A percentile compares a stretch with the other conserved stretches of the same genome.
phyloP scores from a whole-genome alignment of 2,329 filamentous ascomycete genomes.

The Hawksworthiomyces lignivorus region DNA sequence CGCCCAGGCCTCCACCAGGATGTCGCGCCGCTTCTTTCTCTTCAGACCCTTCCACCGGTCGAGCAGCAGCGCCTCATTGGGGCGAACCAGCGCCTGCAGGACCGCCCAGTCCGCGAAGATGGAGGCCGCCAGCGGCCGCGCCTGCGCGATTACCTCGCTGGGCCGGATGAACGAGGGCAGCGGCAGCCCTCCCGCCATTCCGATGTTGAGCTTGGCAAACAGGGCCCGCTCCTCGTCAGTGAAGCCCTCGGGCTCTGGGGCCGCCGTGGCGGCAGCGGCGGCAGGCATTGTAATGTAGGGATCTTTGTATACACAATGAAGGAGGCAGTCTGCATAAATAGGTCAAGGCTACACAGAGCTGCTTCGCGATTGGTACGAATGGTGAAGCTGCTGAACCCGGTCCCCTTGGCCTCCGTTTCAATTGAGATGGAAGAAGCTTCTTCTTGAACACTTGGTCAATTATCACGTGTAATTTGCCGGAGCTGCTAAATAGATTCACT shows the following conservation, averaged over 20 bases:
- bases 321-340: too few species aligned
- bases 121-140: slow-evolving; percentile 3
- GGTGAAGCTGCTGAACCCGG: too few species aligned
- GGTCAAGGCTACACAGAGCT: not conserved
- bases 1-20: slow-evolving; percentile 6
- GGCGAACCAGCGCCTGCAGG: not conserved
- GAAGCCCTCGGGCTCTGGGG: slow-evolving; percentile 11
- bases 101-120: slow-evolving; percentile 10
- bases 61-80: not conserved
- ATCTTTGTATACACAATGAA: too few species aligned
- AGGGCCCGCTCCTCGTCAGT: slow-evolving; percentile 13
- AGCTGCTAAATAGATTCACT: too few species aligned
- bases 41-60: slow-evolving; percentile 11
- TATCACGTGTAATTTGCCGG: slow-evolving; percentile 7
- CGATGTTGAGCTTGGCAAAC: slow-evolving; percentile 14
- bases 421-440: too few species aligned
- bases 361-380: not conserved
- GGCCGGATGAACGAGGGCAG: slow-evolving; percentile 14
- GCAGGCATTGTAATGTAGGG: too few species aligned
- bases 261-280: not conserved
- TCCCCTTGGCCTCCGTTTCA: too few species aligned
- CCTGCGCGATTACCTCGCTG: slow-evolving; percentile 10
- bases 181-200: slow-evolving; percentile 13
- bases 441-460: slow-evolving; percentile 7
- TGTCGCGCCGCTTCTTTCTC: slow-evolving; percentile 11